A percentile compares a stretch with the other conserved stretches of the same genome.
These are phyloP conservation scores for Leccinum imitatum DNA, from an alignment of 768 basidiomycete species.

Conservation along the genomic window DNA sequence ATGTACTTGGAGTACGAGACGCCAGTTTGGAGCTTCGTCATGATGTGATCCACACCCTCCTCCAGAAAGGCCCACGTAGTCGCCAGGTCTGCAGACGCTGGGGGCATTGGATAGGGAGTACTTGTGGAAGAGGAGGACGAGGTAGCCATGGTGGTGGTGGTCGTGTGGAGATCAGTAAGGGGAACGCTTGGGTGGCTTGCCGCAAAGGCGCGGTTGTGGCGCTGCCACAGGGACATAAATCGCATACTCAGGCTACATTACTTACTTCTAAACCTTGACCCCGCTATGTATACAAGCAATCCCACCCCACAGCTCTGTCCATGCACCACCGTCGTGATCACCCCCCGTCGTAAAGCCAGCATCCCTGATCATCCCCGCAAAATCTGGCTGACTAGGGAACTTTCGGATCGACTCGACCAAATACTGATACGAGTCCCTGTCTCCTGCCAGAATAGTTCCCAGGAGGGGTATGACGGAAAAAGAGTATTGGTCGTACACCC, in stretches of 20 bases:
- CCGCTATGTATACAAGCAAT: slow-evolving; percentile 84
- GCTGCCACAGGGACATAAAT: slow-evolving; percentile 9
- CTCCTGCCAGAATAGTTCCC: slow-evolving; percentile 95
- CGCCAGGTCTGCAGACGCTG: slow-evolving; percentile 64
- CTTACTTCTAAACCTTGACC: slow-evolving; percentile 60
- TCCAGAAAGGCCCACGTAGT: slow-evolving; percentile 90
- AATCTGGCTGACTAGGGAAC: slow-evolving; percentile 86
- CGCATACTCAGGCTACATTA: background rate
- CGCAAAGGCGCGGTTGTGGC: slow-evolving; percentile 32
- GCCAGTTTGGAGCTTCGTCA: slow-evolving; percentile 87
- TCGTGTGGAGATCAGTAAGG: slow-evolving; percentile 26
- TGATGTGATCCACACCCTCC: slow-evolving; percentile 86
- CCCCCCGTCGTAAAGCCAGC: slow-evolving; percentile 78
- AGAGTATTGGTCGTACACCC: slow-evolving; percentile 92
- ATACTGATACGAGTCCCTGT: slow-evolving; percentile 95
- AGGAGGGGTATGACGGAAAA: slow-evolving; percentile 93
- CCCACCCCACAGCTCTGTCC: slow-evolving; percentile 84
- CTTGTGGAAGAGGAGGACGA: slow-evolving; percentile 32
- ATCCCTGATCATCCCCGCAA: slow-evolving; percentile 84
- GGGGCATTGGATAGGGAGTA: slow-evolving; percentile 55
- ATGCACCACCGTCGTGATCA: slow-evolving; percentile 78
- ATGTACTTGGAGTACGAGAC: slow-evolving; percentile 90
- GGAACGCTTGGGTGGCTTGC: slow-evolving; percentile 12
- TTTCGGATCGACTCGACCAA: slow-evolving; percentile 95
- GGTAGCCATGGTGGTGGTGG: slow-evolving; percentile 33